A percentile compares a stretch with the other conserved stretches of the same genome.
Conservation (phyloP, 371 early-diverging fungal genomes). For the Mortierella sp. region DNA sequence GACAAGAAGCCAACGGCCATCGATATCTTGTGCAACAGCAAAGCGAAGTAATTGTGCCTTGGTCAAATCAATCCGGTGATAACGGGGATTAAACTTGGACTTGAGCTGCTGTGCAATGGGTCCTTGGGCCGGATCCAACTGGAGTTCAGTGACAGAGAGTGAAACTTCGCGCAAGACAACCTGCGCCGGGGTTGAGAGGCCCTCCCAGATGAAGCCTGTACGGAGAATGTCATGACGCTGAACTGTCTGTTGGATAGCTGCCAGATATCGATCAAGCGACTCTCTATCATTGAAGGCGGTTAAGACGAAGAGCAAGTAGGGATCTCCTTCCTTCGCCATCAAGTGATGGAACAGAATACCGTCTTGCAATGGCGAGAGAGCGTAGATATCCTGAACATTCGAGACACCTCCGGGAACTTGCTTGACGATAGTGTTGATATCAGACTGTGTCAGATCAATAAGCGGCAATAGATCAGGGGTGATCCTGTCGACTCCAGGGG, state of each 20-base stretch:
- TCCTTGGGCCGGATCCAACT: conserved; percentile 14
- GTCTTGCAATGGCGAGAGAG: conserved; percentile 28
- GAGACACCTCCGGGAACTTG: conserved; percentile 14
- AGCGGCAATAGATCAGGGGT: conserved; percentile 20
- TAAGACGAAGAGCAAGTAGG: background rate
- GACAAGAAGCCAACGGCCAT: conserved; percentile 12
- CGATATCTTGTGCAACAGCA: background rate
- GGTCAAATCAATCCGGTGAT: conserved; percentile 3
- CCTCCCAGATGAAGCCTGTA: conserved; percentile 11
- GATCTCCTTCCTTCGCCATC: conserved; percentile 10
- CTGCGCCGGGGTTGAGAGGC: conserved; percentile 16
- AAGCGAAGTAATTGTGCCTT: background rate
- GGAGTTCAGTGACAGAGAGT: conserved; percentile 2
- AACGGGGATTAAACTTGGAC: background rate
- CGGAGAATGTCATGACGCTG: conserved; percentile 8
- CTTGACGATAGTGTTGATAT: conserved; percentile 17
- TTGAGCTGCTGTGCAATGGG: conserved; percentile 12
- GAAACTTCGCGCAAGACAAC: conserved; percentile 12
- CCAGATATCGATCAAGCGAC: conserved; percentile 17
- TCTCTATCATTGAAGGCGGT: conserved; percentile 2
- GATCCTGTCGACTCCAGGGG: background rate
- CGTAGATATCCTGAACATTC: conserved; percentile 38
- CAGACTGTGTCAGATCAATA: conserved; percentile 19
- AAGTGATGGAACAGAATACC: conserved; percentile 25
- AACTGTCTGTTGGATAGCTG: conserved; percentile 6